These are phyloP conservation scores for Passiflora organensis DNA, from an alignment of 345 rosid species.

Conservation along the genomic window DNA sequence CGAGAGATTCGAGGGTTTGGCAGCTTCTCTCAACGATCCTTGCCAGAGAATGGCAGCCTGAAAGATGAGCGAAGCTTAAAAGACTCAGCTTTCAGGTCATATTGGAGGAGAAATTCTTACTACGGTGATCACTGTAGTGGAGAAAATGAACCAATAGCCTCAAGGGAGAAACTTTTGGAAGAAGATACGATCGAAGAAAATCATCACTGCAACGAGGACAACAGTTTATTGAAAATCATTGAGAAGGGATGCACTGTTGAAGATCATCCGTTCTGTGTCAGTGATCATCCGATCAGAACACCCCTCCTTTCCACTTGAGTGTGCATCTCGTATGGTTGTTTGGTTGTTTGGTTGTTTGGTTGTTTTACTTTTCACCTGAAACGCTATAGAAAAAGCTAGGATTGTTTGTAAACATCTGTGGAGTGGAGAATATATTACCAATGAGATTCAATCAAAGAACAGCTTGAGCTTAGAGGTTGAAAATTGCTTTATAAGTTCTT, in stretches of 20 bases:
- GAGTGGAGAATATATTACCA: too few relatives aligned
- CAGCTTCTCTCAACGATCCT: constrained; percentile 38
- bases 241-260: neutral
- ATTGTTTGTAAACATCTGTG: too few relatives aligned
- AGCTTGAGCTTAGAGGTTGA: too few relatives aligned
- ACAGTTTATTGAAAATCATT: neutral
- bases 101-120: constrained; percentile 27
- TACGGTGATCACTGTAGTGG: constrained; percentile 1
- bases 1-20: constrained; percentile 65
- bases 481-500: too few relatives aligned
- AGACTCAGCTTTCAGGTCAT: constrained; percentile 1
- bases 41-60: constrained; percentile 16
- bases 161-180: neutral
- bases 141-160: constrained; percentile 9
- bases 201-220: neutral
- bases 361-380: too few relatives aligned
- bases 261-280: constrained; percentile 41
- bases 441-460: too few relatives aligned
- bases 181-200: neutral
- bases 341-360: too few relatives aligned
- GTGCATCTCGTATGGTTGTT: too few relatives aligned
- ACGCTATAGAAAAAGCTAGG: too few relatives aligned
- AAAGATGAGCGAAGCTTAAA: constrained; percentile 14
- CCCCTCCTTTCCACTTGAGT: constrained; percentile 34
- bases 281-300: constrained; percentile 6